Evolutionary conservation across 2,329 filamentous ascomycete genomes (phyloP).

Genomic region (Colletotrichum chrysophilum): DNA sequence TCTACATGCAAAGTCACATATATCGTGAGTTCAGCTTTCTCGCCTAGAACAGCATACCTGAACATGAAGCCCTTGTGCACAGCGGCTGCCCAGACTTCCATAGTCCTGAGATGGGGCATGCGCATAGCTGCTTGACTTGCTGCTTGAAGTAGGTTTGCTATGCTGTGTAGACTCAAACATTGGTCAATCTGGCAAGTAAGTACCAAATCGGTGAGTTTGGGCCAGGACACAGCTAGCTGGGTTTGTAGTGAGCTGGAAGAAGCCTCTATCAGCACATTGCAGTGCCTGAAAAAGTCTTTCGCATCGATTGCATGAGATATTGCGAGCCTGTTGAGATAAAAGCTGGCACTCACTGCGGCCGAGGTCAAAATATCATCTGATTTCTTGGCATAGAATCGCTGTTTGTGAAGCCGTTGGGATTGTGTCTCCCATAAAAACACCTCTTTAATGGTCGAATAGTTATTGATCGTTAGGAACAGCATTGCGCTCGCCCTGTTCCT

Average conservation of each 20-base stretch:
- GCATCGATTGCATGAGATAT: not conserved
- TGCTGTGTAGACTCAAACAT: not conserved
- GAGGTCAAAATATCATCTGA: not conserved
- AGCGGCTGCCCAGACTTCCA: not conserved
- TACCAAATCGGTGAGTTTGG: not conserved
- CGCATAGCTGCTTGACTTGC: not conserved
- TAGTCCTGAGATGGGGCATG: not conserved
- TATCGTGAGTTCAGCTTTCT: not conserved
- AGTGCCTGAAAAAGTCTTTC: not conserved
- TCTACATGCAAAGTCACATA: not conserved
- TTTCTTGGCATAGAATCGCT: not conserved
- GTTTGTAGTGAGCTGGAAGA: not conserved
- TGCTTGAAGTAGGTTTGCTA: not conserved
- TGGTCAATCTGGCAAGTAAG: not conserved
- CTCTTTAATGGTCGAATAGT: not conserved
- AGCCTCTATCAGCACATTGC: rapidly evolving
- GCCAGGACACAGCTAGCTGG: not conserved
- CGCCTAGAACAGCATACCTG: not conserved
- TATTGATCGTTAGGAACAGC: not conserved
- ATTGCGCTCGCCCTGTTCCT: not conserved
- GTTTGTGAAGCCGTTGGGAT: not conserved
- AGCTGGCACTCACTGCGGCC: not conserved
- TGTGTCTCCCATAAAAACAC: not conserved
- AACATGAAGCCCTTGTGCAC: not conserved
- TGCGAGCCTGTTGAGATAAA: not conserved